A percentile compares a stretch with the other conserved stretches of the same genome.
These are phyloP conservation scores for Fraxinus dipetala DNA, from an alignment of 305 asterid genomes.

Conservation along the genomic window DNA sequence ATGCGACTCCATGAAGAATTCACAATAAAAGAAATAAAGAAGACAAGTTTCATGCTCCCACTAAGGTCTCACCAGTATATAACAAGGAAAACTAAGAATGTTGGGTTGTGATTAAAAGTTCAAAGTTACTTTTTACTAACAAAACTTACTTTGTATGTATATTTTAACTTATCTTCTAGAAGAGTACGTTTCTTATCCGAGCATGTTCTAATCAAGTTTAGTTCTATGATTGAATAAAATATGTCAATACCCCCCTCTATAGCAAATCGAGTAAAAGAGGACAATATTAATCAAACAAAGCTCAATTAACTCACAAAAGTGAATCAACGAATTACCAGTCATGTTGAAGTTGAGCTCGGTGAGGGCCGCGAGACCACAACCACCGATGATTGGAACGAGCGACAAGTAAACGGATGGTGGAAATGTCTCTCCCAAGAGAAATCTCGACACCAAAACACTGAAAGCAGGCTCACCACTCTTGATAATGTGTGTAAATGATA, in stretches of 20 bases:
- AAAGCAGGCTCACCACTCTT: constrained; percentile 96
- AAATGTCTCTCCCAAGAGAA: constrained; percentile 79
- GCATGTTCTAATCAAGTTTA: not conserved
- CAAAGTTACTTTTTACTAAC: not conserved
- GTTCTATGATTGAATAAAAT: not conserved
- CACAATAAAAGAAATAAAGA: constrained; percentile 5
- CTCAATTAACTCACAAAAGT: not conserved
- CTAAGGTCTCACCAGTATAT: not conserved
- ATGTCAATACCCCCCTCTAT: not conserved
- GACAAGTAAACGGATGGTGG: constrained; percentile 73
- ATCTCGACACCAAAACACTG: constrained; percentile 79
- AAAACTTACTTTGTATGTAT: not conserved
- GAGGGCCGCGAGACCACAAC: constrained; percentile 81
- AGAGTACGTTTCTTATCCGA: not conserved
- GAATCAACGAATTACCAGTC: constrained; percentile 52
- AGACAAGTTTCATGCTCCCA: constrained; percentile 1
- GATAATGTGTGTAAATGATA: constrained; percentile 89
- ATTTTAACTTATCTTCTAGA: not conserved
- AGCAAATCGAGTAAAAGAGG: constrained; percentile 1
- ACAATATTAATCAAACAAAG: not conserved
- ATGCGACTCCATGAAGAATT: constrained; percentile 13
- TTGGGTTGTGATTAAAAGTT: not conserved
- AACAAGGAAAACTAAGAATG: not conserved
- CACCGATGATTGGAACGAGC: constrained; percentile 83
- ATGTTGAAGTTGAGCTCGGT: constrained; percentile 93